Evolutionary conservation across 495 filamentous ascomycete genomes (phyloP), one percentile per base, ranked within the genome.

Genomic region (Aspergillus avenaceus): DNA sequence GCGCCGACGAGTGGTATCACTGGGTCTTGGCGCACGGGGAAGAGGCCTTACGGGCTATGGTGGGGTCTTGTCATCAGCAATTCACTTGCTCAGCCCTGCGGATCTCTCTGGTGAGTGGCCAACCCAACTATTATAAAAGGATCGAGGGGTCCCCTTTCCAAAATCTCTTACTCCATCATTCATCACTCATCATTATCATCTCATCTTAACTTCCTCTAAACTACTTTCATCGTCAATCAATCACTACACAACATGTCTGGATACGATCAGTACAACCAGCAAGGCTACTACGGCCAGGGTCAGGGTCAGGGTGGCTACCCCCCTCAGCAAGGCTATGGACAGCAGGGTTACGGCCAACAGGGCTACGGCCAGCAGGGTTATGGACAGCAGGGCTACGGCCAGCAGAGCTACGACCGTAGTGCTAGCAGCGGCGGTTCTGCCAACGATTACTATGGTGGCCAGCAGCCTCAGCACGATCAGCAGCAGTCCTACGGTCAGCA

Each of bases 221-320:
- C 31, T 8, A 40, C 41, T 28, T 27, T 5, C 21, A 41, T 8
- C 40, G 21, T 25, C 28, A 29, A 34, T 22, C 25, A 27, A 25
- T 29, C 45, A 13, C n/a, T 45, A 25, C 29, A 32, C 45, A 29
- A 34, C 11, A 75, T 75, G 72, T 75, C 72, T 52, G 72, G 67
- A 43, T 53, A 74, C 66, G 58, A 69, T 41, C 61, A 72, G n/a
- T 63, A 72, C 61, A 65, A 70, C 61, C 64, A 62, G 40, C 41
- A 46, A 16, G 41, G 49, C 37, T 41, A 52, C 41, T 56, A 59
- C 49, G 47, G 43, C 48, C 54, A 57, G 11, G 40, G 41, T 25
- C 52, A 72, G 41, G 52, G 56, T 52, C 62, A 69, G 54, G 57
- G 59, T 32, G 59, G 59, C 27, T 63, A 67, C 54, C 47, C 45